These are phyloP conservation scores for Ascochyta koolunga DNA, from an alignment of 2,329 filamentous ascomycete genomes.

Conservation along the genomic window DNA sequence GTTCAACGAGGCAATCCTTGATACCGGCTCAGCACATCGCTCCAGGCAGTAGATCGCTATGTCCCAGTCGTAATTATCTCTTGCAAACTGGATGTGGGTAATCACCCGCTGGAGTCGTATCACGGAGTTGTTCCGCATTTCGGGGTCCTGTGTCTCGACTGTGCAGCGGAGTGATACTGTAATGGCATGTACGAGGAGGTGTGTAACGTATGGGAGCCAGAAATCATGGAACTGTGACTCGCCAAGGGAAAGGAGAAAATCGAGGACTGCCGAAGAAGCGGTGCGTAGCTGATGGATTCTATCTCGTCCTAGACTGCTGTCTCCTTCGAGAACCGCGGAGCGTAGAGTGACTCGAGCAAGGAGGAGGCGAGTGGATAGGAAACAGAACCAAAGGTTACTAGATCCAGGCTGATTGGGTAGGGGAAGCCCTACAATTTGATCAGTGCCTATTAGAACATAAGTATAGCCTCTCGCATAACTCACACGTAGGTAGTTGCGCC, in stretches of 20 bases:
- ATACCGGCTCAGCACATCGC: constrained; percentile 45
- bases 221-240: constrained; percentile 59
- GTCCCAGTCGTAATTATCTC: constrained; percentile 61
- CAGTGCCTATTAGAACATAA: not conserved
- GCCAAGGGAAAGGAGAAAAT: constrained; percentile 56
- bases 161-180: constrained; percentile 59
- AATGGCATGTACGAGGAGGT: constrained; percentile 60
- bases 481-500: constrained; percentile 39
- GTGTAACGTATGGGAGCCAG: constrained; percentile 58
- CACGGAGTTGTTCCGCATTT: constrained; percentile 55
- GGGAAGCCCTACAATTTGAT: constrained; percentile 26
- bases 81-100: constrained; percentile 54
- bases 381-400: constrained; percentile 50
- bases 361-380: constrained; percentile 48
- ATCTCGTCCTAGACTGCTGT: constrained; percentile 31
- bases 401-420: constrained; percentile 37
- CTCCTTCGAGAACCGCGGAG: constrained; percentile 33
- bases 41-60: constrained; percentile 62
- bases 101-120: constrained; percentile 56
- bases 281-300: constrained; percentile 55
- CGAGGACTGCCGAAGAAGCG: constrained; percentile 57
- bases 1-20: constrained; percentile 43
- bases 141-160: constrained; percentile 57
- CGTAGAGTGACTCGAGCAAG: constrained; percentile 47
- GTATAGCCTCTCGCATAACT: not conserved